phyloP scores from a whole-genome alignment of 805 yeast species.

The Suhomyces emberorum region DNA sequence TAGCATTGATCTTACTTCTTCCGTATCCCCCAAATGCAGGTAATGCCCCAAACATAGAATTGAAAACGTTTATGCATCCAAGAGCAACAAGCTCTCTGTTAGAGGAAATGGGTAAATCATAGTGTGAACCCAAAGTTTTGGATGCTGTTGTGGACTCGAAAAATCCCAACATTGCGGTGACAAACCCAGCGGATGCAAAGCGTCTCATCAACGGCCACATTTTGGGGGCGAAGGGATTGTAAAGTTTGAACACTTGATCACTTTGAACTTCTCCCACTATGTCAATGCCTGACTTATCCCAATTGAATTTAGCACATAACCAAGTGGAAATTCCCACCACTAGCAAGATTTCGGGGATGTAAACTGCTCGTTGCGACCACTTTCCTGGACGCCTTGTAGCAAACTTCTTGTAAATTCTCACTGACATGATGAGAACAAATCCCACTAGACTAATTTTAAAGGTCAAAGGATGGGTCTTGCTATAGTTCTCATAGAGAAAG shows the following conservation, averaged over 20 bases:
- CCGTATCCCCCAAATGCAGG: slow-evolving; percentile 98
- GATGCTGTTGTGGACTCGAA: slow-evolving; percentile 93
- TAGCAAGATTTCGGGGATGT: slow-evolving; percentile 80
- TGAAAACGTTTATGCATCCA: slow-evolving; percentile 68
- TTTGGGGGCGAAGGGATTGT: slow-evolving; percentile 53
- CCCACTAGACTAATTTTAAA: slow-evolving; percentile 55
- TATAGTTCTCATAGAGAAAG: slow-evolving; percentile 51
- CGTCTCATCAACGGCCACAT: slow-evolving; percentile 50
- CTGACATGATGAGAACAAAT: slow-evolving; percentile 46
- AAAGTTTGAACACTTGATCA: slow-evolving; percentile 40
- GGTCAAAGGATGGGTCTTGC: slow-evolving; percentile 55
- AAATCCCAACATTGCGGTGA: slow-evolving; percentile 83
- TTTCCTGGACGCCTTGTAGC: slow-evolving; percentile 15
- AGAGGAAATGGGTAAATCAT: slow-evolving; percentile 70
- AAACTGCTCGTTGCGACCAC: slow-evolving; percentile 42
- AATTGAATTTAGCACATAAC: slow-evolving; percentile 45
- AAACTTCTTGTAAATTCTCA: slow-evolving; percentile 37
- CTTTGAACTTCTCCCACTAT: slow-evolving; percentile 67
- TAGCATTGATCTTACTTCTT: slow-evolving; percentile 81
- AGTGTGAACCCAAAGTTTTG: slow-evolving; percentile 75
- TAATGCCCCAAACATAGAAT: slow-evolving; percentile 64
- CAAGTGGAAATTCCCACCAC: slow-evolving; percentile 64
- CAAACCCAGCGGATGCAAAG: slow-evolving; percentile 64
- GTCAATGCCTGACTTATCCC: slow-evolving; percentile 55
- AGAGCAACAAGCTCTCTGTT: slow-evolving; percentile 90